A percentile compares a stretch with the other conserved stretches of the same genome.
These are phyloP conservation scores for Colletotrichum sansevieriae DNA, from an alignment of 2,329 filamentous ascomycete genomes.

Conservation along the genomic window DNA sequence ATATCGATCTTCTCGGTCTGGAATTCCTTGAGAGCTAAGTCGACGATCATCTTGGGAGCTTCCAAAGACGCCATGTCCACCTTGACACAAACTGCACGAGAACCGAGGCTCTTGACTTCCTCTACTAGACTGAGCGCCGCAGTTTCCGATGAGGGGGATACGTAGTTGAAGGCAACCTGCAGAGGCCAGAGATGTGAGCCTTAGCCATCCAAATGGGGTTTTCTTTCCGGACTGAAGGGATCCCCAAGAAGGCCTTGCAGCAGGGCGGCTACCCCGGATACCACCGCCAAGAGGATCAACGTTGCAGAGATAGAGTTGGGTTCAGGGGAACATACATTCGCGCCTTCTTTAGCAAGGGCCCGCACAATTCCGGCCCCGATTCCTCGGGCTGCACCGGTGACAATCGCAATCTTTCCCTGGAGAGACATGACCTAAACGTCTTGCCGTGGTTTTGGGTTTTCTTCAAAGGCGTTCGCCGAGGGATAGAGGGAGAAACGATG, in stretches of 20 bases:
- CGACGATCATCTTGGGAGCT: conserved; percentile 10
- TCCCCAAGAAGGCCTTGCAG: not conserved
- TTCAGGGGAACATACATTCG: conserved; percentile 6
- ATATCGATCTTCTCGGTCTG: conserved; percentile 28
- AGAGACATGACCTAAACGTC: conserved; percentile 7
- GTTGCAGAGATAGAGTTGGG: not conserved
- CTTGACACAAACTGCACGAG: conserved; percentile 15
- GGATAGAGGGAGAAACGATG: not conserved
- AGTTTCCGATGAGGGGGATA: conserved; percentile 22
- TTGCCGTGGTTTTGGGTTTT: not conserved
- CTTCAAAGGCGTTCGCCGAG: not conserved
- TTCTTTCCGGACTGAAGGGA: not conserved
- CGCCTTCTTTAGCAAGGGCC: conserved; percentile 72
- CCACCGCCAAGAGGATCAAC: not conserved
- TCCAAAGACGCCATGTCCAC: conserved; percentile 26
- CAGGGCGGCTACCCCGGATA: not conserved
- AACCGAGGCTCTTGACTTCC: conserved; percentile 18
- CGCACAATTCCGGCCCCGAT: conserved; percentile 74
- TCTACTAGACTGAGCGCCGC: conserved; percentile 10
- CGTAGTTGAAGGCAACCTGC: conserved; percentile 35
- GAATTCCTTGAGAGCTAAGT: not conserved
- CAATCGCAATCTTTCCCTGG: conserved; percentile 28
- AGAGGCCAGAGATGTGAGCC: not conserved
- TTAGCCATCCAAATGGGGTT: not conserved
- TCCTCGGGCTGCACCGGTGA: conserved; percentile 31